Conservation (phyloP, 176 grass and related monocot species). For the Raddia distichophylla region DNA sequence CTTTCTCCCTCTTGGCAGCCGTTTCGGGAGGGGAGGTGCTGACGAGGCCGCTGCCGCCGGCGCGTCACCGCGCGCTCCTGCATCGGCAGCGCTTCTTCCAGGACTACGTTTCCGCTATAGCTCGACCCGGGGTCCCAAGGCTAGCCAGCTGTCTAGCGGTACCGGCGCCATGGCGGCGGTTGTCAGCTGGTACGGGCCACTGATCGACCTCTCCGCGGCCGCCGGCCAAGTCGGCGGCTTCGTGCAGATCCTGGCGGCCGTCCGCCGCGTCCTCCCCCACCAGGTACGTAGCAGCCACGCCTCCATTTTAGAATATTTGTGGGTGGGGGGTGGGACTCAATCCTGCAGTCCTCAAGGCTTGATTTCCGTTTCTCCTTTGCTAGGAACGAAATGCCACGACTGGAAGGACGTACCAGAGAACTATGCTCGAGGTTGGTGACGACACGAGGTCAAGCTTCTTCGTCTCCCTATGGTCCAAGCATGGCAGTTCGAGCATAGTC, state of each 20-base stretch:
- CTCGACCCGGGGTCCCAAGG: not conserved
- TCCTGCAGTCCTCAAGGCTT: not conserved
- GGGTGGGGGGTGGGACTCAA: not conserved
- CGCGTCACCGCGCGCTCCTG: not conserved
- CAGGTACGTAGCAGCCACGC: slow-evolving; percentile 31
- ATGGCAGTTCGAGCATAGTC: slow-evolving; percentile 24
- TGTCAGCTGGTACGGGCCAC: slow-evolving; percentile 78
- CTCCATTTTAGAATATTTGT: not conserved
- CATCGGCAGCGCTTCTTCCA: not conserved
- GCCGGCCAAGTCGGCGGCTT: slow-evolving; percentile 53
- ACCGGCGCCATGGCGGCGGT: slow-evolving; percentile 32
- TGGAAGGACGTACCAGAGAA: slow-evolving; percentile 41
- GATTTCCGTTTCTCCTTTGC: not conserved
- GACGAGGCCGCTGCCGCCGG: not conserved
- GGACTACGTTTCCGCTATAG: not conserved
- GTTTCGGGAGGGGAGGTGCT: not conserved
- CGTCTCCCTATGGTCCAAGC: slow-evolving; percentile 57
- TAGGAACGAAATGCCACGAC: slow-evolving; percentile 52
- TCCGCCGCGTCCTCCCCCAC: slow-evolving; percentile 34
- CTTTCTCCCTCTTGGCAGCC: not conserved
- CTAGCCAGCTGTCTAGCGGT: not conserved
- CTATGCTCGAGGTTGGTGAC: slow-evolving; percentile 51
- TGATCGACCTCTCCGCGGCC: slow-evolving; percentile 67
- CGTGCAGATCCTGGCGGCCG: slow-evolving; percentile 63
- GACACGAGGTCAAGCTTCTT: slow-evolving; percentile 56